These are phyloP conservation scores for Brettanomyces bruxellensis DNA, from an alignment of 805 yeast genomes.

Conservation along the genomic window DNA sequence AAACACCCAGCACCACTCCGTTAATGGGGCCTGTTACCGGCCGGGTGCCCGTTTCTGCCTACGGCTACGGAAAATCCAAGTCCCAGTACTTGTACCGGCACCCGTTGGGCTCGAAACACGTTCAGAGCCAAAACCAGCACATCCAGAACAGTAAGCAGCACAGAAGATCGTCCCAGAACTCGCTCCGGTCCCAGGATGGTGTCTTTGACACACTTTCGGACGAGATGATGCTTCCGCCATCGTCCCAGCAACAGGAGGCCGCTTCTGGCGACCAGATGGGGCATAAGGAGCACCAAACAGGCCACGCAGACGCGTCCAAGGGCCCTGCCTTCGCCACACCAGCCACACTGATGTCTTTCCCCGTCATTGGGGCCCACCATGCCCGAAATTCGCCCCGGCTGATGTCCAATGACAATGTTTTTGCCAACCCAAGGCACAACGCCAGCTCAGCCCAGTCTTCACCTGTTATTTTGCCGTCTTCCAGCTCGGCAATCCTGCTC, in stretches of 20 bases:
- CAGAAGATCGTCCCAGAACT: constrained; percentile 1
- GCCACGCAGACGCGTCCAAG: background rate
- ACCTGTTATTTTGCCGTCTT: constrained; percentile 29
- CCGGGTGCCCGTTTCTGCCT: constrained; percentile 7
- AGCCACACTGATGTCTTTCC: constrained; percentile 23
- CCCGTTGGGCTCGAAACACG: background rate
- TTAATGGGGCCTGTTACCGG: constrained; percentile 24
- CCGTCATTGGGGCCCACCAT: constrained; percentile 6
- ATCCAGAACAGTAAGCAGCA: constrained; percentile 1
- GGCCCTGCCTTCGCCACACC: constrained; percentile 20
- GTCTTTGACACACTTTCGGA: background rate
- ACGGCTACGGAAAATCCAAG: constrained; percentile 1
- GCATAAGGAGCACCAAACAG: no score
- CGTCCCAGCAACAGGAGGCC: background rate
- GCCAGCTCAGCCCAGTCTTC: constrained; percentile 24
- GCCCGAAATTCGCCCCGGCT: constrained; percentile 12
- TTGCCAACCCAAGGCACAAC: constrained; percentile 23
- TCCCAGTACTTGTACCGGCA: constrained; percentile 1
- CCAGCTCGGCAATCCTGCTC: constrained; percentile 1
- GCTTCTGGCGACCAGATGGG: no score
- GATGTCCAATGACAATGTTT: constrained; percentile 19
- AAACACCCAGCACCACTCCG: constrained; percentile 33
- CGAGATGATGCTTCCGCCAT: background rate
- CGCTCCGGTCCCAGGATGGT: constrained; percentile 1
- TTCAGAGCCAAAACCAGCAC: constrained; percentile 10